Base-by-base conservation (phyloP, 495 filamentous ascomycete genomes). In the Annulohypoxylon maeteangense region DNA sequence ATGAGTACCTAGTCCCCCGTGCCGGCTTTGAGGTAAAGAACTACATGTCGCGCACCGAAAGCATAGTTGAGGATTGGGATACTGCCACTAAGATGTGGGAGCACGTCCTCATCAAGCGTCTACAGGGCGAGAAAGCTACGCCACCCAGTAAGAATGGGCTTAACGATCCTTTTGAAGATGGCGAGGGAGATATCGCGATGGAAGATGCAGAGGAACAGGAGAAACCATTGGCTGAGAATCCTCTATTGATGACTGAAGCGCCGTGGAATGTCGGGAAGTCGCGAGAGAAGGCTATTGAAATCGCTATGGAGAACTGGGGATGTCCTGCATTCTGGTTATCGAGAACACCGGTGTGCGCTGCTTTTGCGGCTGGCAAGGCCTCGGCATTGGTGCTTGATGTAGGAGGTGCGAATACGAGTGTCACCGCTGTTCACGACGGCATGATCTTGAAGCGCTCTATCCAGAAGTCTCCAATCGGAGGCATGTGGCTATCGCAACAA, bases 1-100 rank as follows among this genome's bases (percentile, higher is more conserved):
- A 99, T 71, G 91, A 97, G 77, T 84, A 90, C 20, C 90, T 96
- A 54, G 88, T 90, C 27, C 90, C 94, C 32, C 88, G 91, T 40
- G 85, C 87, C 2, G 87, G 87, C 44, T 83, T 97, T 75, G 91
- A 95, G 54, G 88, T 98, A 64, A 87, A 88, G 77, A 98, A 98
- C 78, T 93, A 95, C 67, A 94, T 97, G 86, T 89, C 87, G 72
- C 88, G 89, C 74, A 70, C 36, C 70, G 95, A 98, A 78, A 93
- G 94, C 68, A 87, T 92, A 29, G 96, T 98, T 54, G 92, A 96
- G 79, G 95, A 99, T 79, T 98, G 95, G 95, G 96, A 98, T 65
- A 90, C 90, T 61, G 95, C 94, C 22, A 88, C 92, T 57, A 90
- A 89, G 78, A 77, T 98, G 23, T 98, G 95, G 95, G 93, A 97